Evolutionary conservation across 2,329 filamentous ascomycete genomes (phyloP).

Genomic region (Zymoseptoria ardabiliae): DNA sequence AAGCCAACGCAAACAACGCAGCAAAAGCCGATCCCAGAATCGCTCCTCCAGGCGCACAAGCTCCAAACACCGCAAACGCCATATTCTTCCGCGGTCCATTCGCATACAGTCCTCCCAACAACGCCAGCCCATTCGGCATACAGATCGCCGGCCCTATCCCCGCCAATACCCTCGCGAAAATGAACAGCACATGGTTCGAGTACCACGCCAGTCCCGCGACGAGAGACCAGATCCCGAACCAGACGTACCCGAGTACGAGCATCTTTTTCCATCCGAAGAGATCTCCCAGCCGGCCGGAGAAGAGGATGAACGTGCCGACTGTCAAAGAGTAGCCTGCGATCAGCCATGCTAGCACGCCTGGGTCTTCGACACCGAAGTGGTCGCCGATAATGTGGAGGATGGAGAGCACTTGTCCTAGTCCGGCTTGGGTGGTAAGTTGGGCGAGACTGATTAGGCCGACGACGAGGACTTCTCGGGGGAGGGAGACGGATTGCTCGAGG

Average conservation of each 20-base stretch:
- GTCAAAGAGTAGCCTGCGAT: conserved; percentile 38
- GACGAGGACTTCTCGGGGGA: conserved; percentile 26
- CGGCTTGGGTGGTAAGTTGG: conserved; percentile 26
- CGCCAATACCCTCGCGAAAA: conserved; percentile 33
- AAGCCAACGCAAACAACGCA: conserved; percentile 27
- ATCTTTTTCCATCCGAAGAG: conserved; percentile 38
- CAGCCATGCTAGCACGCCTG: conserved; percentile 39
- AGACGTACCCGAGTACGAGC: conserved; percentile 35
- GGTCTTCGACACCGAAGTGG: conserved; percentile 34
- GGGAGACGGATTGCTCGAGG: conserved; percentile 21
- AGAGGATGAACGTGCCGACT: conserved; percentile 40
- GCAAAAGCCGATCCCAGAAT: conserved; percentile 29
- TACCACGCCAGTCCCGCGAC: conserved; percentile 35
- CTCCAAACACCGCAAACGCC: conserved; percentile 32
- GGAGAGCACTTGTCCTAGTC: conserved; percentile 21
- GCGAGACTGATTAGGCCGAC: conserved; percentile 23
- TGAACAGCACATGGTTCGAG: conserved; percentile 25
- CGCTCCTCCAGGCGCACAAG: conserved; percentile 29
- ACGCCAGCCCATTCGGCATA: conserved; percentile 32
- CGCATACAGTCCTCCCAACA: conserved; percentile 29
- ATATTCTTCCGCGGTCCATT: conserved; percentile 32
- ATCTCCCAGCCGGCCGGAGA: conserved; percentile 39
- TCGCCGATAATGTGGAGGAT: conserved; percentile 36
- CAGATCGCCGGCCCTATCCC: conserved; percentile 33
- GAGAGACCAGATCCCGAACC: conserved; percentile 35